phyloP scores from a whole-genome alignment of 2,329 filamentous ascomycete genomes.

The Leptographium wingfieldii region DNA sequence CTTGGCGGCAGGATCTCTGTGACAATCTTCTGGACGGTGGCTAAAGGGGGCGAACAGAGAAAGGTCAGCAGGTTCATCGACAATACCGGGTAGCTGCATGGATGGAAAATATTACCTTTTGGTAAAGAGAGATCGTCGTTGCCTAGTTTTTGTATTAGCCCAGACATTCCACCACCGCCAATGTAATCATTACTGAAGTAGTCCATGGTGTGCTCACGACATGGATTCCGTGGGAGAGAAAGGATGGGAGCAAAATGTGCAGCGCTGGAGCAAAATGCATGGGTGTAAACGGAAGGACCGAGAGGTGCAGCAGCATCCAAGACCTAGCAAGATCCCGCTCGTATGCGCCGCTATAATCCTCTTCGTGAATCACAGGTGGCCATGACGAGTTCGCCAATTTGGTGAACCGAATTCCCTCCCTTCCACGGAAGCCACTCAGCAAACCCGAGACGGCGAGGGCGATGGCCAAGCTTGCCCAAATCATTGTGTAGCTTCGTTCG shows the following conservation, averaged over 20 bases:
- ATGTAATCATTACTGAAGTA: not conserved
- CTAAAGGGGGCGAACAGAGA: slow-evolving; percentile 20
- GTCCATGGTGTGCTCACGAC: not conserved
- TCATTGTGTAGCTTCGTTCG: no score
- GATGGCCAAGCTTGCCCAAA: not conserved
- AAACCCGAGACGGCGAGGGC: not conserved
- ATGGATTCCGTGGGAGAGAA: not conserved
- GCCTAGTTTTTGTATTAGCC: slow-evolving; percentile 29
- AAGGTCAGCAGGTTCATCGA: slow-evolving; percentile 12
- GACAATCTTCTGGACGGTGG: slow-evolving; percentile 74
- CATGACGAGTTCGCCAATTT: not conserved
- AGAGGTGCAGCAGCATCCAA: not conserved
- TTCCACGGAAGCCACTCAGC: not conserved
- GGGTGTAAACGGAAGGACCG: not conserved
- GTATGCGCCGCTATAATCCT: not conserved
- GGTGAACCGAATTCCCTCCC: not conserved
- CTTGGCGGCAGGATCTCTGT: slow-evolving; percentile 77
- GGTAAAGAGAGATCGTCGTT: slow-evolving; percentile 53
- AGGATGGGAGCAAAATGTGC: slow-evolving; percentile 7
- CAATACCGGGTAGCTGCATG: not conserved
- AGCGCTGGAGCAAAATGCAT: not conserved
- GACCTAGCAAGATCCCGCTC: not conserved
- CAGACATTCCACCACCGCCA: not conserved
- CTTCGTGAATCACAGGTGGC: not conserved
- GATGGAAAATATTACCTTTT: slow-evolving; percentile 36